Conservation (phyloP, 1,284 basidiomycete species). For the Erythrobasidium hasegawianum region DNA sequence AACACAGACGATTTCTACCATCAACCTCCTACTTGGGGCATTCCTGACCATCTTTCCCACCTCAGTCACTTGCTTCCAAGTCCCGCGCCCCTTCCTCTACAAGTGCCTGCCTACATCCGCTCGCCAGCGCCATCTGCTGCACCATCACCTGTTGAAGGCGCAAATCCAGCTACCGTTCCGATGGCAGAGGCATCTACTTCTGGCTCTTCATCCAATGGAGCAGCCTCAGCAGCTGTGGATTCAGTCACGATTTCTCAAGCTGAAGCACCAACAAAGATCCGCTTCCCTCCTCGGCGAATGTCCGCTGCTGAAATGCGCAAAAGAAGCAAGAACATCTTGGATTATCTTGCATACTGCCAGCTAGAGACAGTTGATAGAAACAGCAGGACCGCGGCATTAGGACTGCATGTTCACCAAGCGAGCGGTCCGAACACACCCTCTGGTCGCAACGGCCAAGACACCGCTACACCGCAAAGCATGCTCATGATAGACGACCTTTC, state of each 20-base stretch:
- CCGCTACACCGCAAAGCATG: conserved; percentile 54
- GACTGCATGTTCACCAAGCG: conserved; percentile 62
- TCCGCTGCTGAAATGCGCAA: conserved; percentile 97
- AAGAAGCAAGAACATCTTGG: conserved; percentile 81
- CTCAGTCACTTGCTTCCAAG: conserved; percentile 79
- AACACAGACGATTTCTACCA: conserved; percentile 54
- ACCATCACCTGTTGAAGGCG: conserved; percentile 39
- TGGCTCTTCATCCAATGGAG: conserved; percentile 1
- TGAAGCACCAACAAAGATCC: conserved; percentile 85
- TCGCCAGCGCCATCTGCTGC: conserved; percentile 45
- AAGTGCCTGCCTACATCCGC: conserved; percentile 56
- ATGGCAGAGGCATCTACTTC: neutral
- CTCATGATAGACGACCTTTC: conserved; percentile 82
- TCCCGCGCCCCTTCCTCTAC: conserved; percentile 66
- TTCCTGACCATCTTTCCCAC: conserved; percentile 90
- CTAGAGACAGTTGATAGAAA: conserved; percentile 50
- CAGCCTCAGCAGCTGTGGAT: conserved; percentile 26
- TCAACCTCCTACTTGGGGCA: conserved; percentile 75
- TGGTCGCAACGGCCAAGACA: conserved; percentile 10
- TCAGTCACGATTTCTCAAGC: conserved; percentile 53
- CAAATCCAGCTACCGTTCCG: neutral
- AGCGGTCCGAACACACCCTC: conserved; percentile 58
- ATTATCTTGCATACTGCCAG: conserved; percentile 64
- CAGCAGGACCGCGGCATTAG: conserved; percentile 53
- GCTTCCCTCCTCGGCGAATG: conserved; percentile 89